Base-by-base conservation (phyloP, 768 basidiomycete species). In the Pholiota molesta region DNA sequence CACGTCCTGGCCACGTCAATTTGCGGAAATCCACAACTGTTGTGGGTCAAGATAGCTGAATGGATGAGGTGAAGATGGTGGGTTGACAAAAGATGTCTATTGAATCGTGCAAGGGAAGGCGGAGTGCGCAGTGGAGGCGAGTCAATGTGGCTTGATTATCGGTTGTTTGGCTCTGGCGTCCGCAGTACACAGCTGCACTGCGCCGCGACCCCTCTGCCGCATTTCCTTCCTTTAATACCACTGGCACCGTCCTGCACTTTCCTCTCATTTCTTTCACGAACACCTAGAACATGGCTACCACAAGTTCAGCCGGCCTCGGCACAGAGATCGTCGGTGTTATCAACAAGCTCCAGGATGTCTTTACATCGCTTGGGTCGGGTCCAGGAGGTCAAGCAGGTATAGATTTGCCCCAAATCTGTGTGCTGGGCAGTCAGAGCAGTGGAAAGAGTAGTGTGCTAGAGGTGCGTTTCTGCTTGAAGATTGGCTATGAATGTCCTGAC, bases 391-490 rank as follows among this genome's bases (percentile, higher is more conserved):
- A 88, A 57, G 80, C 89, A 37, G 83, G 86, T 75, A 91, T 95
- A 83, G 93, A 95, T 85, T 80, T 95, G 60, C 93, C 93, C 14
- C 93, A 95, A 80, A 95, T 95, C 73, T 95, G 93, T 69, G 93
- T 95, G 54, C 82, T 95, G 17, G 93, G 93, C 33, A 92, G 91
- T 77, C 93, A 95, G 75, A 94, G 93, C 78, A 94, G 92, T 69
- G 93, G 93, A 61, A 95, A 95, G 83, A 95, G 93, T 83, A 92
- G 91, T 78, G 93, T 95, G 55, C 83, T 95, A 44, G 93, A 95
- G 88, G 92, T 92, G 67, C 61, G 83, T 66, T 49, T 21, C 37
- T 19, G 55, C 42, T 28, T 55, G 17, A 28, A 55, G 14, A 54
- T 52, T 37, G 35, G 5, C 6, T 19, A 7, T 29, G 26, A 19